phyloP scores from a whole-genome alignment of 2,329 filamentous ascomycete species.

The Colletotrichum sp. region DNA sequence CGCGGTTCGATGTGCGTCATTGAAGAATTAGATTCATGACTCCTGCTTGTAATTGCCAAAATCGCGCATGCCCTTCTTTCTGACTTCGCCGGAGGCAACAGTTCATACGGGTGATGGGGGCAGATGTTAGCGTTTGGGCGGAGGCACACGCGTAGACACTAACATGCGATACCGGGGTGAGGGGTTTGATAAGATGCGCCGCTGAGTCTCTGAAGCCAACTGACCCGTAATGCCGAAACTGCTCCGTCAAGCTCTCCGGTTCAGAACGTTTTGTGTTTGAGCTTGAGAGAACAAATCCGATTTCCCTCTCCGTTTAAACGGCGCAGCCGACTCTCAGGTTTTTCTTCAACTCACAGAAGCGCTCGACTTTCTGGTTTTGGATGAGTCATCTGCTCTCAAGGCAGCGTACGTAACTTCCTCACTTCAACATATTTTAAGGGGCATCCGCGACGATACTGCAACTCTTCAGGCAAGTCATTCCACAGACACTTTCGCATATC shows the following conservation, averaged over 20 bases:
- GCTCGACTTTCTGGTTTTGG: background rate
- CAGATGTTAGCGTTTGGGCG: background rate
- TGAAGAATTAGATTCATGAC: background rate
- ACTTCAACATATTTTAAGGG: background rate
- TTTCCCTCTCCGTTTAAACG: background rate
- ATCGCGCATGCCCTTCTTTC: background rate
- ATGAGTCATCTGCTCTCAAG: conserved; percentile 7
- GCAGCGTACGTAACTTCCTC: background rate
- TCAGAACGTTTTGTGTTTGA: background rate
- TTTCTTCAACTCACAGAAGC: background rate
- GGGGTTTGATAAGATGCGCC: background rate
- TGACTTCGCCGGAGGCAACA: background rate
- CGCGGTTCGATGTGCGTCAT: background rate
- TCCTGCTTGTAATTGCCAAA: background rate
- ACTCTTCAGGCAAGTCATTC: background rate
- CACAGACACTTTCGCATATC: background rate
- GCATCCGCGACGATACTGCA: background rate
- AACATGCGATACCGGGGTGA: background rate
- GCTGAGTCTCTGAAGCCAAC: background rate
- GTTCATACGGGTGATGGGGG: background rate
- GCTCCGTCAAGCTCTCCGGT: background rate
- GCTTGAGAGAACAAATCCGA: background rate
- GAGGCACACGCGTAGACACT: background rate
- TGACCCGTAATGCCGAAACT: conserved; percentile 1
- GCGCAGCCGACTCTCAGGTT: background rate